Conservation (phyloP, 106 monocot genomes). For the Allium cepa region DNA sequence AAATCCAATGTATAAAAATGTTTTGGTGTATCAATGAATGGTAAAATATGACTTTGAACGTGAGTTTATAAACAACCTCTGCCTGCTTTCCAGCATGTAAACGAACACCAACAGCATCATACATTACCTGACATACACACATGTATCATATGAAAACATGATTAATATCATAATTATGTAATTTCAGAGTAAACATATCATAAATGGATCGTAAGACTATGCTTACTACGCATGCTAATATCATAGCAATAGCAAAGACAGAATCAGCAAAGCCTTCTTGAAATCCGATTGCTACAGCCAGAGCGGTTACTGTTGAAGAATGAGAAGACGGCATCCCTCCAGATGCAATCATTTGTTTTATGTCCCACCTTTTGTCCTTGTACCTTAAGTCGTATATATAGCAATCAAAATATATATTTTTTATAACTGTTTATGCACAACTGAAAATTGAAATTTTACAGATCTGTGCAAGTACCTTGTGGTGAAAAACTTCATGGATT, state of each 20-base stretch:
- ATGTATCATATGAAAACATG: too few species aligned
- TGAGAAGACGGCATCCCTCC: conserved; percentile 96
- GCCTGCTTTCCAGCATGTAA: conserved; percentile 76
- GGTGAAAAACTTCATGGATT: conserved; percentile 22
- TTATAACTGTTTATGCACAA: too few species aligned
- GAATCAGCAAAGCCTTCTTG: conserved; percentile 72
- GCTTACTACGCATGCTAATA: conserved; percentile 72
- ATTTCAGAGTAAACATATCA: too few species aligned
- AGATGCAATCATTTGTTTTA: conserved; percentile 66
- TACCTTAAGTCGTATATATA: conserved; percentile 29
- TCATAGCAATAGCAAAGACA: conserved; percentile 52
- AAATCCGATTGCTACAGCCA: conserved; percentile 66
- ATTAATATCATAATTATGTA: too few species aligned
- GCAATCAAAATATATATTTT: too few species aligned
- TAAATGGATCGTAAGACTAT: too few species aligned
- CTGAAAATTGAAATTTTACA: too few species aligned
- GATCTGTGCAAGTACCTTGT: conserved; percentile 12
- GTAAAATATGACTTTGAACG: too few species aligned
- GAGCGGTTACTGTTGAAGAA: conserved; percentile 75
- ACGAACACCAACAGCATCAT: conserved; percentile 80
- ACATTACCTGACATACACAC: conserved; percentile 51
- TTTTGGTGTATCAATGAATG: too few species aligned
- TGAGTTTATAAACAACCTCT: conserved; percentile 27
- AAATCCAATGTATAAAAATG: background rate
- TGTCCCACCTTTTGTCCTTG: conserved; percentile 81